Evolutionary conservation across 2,329 filamentous ascomycete genomes (phyloP), one percentile per base, ranked within the genome.

Genomic region (Cadophora sp.): DNA sequence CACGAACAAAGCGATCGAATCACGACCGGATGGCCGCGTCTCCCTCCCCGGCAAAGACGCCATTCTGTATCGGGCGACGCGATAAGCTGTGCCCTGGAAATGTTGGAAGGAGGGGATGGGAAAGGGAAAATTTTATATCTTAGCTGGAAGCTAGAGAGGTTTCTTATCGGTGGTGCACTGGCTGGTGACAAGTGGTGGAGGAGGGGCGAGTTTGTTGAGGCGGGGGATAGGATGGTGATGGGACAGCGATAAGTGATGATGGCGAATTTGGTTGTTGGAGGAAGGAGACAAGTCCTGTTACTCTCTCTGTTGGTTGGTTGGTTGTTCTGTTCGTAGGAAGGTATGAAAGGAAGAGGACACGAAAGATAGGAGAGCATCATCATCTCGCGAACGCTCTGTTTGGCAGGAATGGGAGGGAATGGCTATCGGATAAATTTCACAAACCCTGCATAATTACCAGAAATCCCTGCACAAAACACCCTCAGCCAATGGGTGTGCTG

Each of bases 381-480:
- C 51, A 39, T 56, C 51, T 56, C 51, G 51, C 51, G 16, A 56
- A 20, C 18, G 48, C 22, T 51, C n/a, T 51, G 13, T 27, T 51
- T 51, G 7, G n/a, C n/a, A n/a, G n/a, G n/a, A n/a, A n/a, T 33
- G 30, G 30, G 4, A 33, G 30, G 43, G 11, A 11, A 27, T 16
- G 24, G 48, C 50, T 53, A 59, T 59, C 56, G 39, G 56, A 59
- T 59, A 59, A 59, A 59, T 45, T 45, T 45, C 56, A 59, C 56
- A 59, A 59, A 11, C 13, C 39, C 13, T 58, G 53, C 53, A 58
- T 58, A 58, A 58, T 2, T 13, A 2, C 36, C 4, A 39, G 8
- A 9, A 9, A 39, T n/a, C 36, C 56, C 53, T 45, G 56, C 56
- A 59, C 39, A 59, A 59, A 45, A 45, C 56, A 59, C 30, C 20